Evolutionary conservation across 164 flowering plant species (phyloP), one percentile per base, ranked within the genome.

Genomic region (Vitis rotundifolia): DNA sequence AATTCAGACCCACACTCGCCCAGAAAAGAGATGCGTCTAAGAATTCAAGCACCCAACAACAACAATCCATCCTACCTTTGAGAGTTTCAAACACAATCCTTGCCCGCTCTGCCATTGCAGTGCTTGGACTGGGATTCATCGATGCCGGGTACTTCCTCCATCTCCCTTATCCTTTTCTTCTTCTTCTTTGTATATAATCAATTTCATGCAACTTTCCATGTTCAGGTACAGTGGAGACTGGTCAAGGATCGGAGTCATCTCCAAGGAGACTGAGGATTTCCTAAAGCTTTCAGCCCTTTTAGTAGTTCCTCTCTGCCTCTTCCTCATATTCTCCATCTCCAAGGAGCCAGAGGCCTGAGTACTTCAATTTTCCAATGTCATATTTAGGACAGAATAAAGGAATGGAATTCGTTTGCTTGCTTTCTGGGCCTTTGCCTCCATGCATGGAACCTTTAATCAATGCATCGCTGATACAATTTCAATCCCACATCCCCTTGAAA

Each of bases 161-260:
- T 60, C 19, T 59, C 57, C 61, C 63, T 72, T 66, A 7, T 54
- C 58, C 47, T 52, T 48, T 64, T 48, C 14, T 29, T 19, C 26
- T 10, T 26, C 3, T n/a, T 50, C 16, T 18, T 67, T 67, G 9
- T 11, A 8, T 56, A 16, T 9, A 16, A 10, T 16, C n/a, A 55
- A 13, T 53, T 9, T 61, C 16, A 58, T n/a, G 5, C 49, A 14
- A 29, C n/a, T 54, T 68, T 14, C 8, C 52, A 63, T 71, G 13
- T 75, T 48, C 82, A 94, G 97, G 78, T 91, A 92, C 67, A 90
- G 97, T 76, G 97, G 95, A 59, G 97, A 92, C 72, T 91, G 97
- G 97, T 91, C 97, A 58, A 86, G 97, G 70, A 91, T 92, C 64
- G 97, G 97, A 53, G 97, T 76, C 68, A 86, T 94, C 61, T 84